Evolutionary conservation across 805 yeast genomes (phyloP).

Genomic region (Saccharomycopsis synnaedendra): DNA sequence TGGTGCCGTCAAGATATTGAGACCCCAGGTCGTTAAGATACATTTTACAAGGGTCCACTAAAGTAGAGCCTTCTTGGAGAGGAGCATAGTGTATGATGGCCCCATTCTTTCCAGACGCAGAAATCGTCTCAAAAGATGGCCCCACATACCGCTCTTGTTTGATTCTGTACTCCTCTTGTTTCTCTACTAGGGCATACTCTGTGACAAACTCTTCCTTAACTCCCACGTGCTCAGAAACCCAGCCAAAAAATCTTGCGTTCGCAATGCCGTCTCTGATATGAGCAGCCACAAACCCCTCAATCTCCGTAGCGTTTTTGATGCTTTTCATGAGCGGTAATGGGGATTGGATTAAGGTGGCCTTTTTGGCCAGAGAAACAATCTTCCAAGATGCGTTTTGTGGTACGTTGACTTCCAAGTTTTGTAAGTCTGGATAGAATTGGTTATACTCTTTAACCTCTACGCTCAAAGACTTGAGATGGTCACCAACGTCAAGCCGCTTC

Average conservation of each 20-base stretch:
- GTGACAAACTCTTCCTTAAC: slow-evolving; percentile 32
- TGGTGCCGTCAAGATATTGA: slow-evolving; percentile 88
- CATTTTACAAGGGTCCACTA: slow-evolving; percentile 55
- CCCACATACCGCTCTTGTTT: slow-evolving; percentile 49
- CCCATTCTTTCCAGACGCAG: slow-evolving; percentile 66
- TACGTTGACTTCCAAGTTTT: slow-evolving; percentile 30
- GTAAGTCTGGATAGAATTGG: slow-evolving; percentile 46
- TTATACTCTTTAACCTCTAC: slow-evolving; percentile 43
- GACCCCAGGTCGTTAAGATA: slow-evolving; percentile 86
- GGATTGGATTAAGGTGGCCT: slow-evolving; percentile 30
- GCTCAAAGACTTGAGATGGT: slow-evolving; percentile 31
- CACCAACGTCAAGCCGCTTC: slow-evolving; percentile 21
- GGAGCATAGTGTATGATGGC: slow-evolving; percentile 74
- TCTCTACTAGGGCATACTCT: slow-evolving; percentile 57
- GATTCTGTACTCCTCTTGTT: slow-evolving; percentile 43
- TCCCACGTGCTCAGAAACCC: slow-evolving; percentile 60
- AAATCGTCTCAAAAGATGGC: slow-evolving; percentile 64
- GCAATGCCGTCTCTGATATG: slow-evolving; percentile 82
- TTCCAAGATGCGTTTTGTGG: slow-evolving; percentile 63
- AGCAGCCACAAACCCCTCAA: slow-evolving; percentile 58
- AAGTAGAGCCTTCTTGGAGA: slow-evolving; percentile 39
- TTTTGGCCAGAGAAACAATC: slow-evolving; percentile 35
- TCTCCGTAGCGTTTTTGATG: slow-evolving; percentile 63
- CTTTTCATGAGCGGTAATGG: slow-evolving; percentile 63
- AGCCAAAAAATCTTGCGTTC: slow-evolving; percentile 60